Evolutionary conservation across 257 asterid genomes (phyloP).

Genomic region (Henckelia pumila): DNA sequence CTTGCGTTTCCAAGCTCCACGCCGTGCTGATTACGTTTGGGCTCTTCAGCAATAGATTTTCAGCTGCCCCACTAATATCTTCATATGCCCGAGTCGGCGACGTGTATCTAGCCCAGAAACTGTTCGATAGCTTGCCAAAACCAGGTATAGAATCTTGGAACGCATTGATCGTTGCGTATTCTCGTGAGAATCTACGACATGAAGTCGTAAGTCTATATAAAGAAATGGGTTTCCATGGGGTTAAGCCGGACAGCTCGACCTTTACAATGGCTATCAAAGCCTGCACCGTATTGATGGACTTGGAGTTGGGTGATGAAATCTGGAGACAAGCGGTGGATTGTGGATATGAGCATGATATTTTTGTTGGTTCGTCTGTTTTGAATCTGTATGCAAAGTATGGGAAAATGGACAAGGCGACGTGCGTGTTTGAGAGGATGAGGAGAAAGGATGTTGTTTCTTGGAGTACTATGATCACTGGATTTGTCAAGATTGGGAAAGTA

Average conservation of each 20-base stretch:
- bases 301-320: conserved; percentile 47
- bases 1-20: conserved; percentile 51
- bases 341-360: conserved; percentile 61
- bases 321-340: conserved; percentile 47
- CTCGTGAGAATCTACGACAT: conserved; percentile 33
- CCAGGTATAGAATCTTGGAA: conserved; percentile 62
- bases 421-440: conserved; percentile 52
- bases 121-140: conserved; percentile 61
- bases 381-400: conserved; percentile 59
- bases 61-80: conserved; percentile 41
- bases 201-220: conserved; percentile 44
- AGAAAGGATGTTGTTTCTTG: conserved; percentile 66
- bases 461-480: conserved; percentile 68
- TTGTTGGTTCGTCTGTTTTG: conserved; percentile 69
- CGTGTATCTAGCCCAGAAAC: conserved; percentile 38
- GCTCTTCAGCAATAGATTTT: conserved; percentile 29
- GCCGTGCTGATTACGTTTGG: conserved; percentile 56
- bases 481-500: conserved; percentile 49
- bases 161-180: conserved; percentile 56
- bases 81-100: conserved; percentile 44
- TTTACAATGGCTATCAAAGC: conserved; percentile 76
- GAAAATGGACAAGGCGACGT: conserved; percentile 52
- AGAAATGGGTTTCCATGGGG: conserved; percentile 37
- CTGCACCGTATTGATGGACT: conserved; percentile 52
- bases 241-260: conserved; percentile 78